These are phyloP conservation scores for Triangularia verruculosa DNA, from an alignment of 2,329 filamentous ascomycete species.

Conservation along the genomic window DNA sequence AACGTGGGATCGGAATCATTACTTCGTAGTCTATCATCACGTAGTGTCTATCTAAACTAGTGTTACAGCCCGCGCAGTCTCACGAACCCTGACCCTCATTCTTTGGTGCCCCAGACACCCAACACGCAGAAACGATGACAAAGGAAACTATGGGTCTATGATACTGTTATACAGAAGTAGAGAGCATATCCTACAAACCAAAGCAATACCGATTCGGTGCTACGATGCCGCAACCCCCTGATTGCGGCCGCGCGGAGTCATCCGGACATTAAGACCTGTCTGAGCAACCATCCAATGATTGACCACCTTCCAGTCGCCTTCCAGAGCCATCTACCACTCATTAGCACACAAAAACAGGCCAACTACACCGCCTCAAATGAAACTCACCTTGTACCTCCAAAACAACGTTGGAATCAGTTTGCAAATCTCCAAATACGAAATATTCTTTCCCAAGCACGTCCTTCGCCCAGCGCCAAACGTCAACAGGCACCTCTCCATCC, in stretches of 20 bases:
- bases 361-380: too few relatives aligned
- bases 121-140: neutral
- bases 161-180: neutral
- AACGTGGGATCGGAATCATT: neutral
- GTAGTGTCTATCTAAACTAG: neutral
- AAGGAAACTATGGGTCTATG: neutral
- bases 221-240: neutral
- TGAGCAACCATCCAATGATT: conserved; percentile 17
- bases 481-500: conserved; percentile 16
- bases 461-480: conserved; percentile 20
- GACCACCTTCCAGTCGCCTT: conserved; percentile 9
- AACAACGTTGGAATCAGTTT: conserved; percentile 19
- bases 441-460: conserved; percentile 19
- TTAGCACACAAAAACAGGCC: neutral
- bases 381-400: conserved; percentile 14
- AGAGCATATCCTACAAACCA: neutral
- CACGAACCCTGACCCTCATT: neutral
- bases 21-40: neutral
- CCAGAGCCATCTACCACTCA: conserved; percentile 7
- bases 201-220: too few relatives aligned
- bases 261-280: conserved; percentile 5
- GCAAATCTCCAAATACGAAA: conserved; percentile 21
- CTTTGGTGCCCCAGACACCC: neutral
- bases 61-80: neutral
- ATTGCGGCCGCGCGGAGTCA: neutral